Percentiles rank a stretch among this genome's conserved stretches.
Conservation (phyloP, 225 moss, liverwort and hornwort genomes). For the Bryoerythrophyllum caledonicum region DNA sequence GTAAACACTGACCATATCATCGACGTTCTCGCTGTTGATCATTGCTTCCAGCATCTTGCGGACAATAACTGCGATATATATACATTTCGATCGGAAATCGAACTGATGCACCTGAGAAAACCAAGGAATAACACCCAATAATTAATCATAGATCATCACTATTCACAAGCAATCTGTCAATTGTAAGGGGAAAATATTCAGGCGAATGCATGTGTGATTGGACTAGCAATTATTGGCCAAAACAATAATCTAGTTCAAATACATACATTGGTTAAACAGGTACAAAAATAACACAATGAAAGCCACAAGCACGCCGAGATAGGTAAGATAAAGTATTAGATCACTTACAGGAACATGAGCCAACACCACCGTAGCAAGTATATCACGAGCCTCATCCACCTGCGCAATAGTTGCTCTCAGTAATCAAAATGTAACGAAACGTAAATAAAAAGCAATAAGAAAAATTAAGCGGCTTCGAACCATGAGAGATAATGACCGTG, state of each 20-base stretch:
- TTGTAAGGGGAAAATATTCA: neutral
- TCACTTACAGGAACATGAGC: constrained; percentile 93
- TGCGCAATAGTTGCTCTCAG: constrained; percentile 41
- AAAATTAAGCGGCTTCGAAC: neutral
- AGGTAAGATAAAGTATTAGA: constrained; percentile 21
- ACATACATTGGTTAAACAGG: neutral
- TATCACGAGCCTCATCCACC: constrained; percentile 99
- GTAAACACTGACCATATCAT: constrained; percentile 75
- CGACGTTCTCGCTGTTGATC: constrained; percentile 91
- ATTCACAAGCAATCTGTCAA: neutral
- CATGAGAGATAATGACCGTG: neutral
- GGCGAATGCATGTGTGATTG: neutral
- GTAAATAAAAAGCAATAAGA: neutral
- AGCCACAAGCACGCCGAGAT: constrained; percentile 13
- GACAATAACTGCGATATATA: constrained; percentile 95
- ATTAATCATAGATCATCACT: neutral
- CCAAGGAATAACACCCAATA: neutral
- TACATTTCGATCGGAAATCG: constrained; percentile 92
- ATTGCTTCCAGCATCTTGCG: constrained; percentile 99
- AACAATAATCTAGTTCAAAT: constrained; percentile 9
- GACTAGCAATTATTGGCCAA: neutral
- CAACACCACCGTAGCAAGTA: constrained; percentile 91
- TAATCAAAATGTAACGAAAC: constrained; percentile 14
- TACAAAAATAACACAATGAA: constrained; percentile 5
- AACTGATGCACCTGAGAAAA: constrained; percentile 81